phyloP scores from a whole-genome alignment of 768 basidiomycete genomes.

The Boletus sp. region DNA sequence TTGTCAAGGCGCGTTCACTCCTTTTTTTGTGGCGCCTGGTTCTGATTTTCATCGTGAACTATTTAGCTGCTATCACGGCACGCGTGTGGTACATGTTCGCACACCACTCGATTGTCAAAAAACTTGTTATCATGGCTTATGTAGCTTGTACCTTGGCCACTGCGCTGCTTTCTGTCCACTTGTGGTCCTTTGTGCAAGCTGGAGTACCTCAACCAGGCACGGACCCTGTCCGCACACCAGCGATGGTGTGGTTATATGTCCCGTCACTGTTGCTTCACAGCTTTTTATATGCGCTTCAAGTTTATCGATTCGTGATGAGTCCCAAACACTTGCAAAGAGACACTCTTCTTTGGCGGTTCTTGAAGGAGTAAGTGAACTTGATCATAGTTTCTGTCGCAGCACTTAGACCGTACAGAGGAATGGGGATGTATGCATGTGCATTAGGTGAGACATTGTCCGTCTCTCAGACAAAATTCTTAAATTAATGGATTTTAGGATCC shows the following conservation, averaged over 20 bases:
- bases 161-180: neutral
- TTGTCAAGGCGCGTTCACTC: conserved; percentile 13
- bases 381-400: neutral
- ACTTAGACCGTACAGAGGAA: conserved; percentile 16
- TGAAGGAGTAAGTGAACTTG: conserved; percentile 15
- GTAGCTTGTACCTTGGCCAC: neutral
- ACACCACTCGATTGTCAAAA: neutral
- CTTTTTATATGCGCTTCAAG: conserved; percentile 11
- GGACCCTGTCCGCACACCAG: neutral
- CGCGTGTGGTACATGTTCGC: conserved; percentile 23
- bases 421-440: conserved; percentile 22
- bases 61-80: conserved; percentile 10
- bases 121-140: neutral
- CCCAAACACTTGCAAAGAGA: conserved; percentile 3
- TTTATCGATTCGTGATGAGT: conserved; percentile 11
- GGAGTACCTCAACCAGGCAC: neutral
- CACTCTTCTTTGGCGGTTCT: conserved; percentile 11
- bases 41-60: neutral
- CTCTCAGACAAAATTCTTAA: neutral
- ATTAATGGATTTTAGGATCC: conserved; percentile 8
- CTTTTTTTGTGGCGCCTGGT: neutral
- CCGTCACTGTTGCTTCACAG: conserved; percentile 15
- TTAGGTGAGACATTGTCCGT: conserved; percentile 1
- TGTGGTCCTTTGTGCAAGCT: neutral
- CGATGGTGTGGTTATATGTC: conserved; percentile 7